Conservation (phyloP, 768 basidiomycete species). For the Lanmaoa rubissima region DNA sequence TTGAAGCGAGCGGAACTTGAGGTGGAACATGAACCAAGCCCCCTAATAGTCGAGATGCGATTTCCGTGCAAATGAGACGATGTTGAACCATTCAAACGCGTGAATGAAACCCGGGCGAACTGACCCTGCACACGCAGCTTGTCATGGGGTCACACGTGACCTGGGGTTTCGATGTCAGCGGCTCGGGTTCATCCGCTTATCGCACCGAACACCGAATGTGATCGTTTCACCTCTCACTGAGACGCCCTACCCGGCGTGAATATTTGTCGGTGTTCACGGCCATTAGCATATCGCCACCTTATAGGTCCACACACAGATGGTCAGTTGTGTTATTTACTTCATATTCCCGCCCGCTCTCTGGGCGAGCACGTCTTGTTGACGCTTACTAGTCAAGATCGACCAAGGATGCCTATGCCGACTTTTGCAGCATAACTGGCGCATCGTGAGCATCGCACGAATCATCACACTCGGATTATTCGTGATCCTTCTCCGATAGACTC, state of each 20-base stretch:
- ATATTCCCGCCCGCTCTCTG: neutral
- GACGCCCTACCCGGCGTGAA: neutral
- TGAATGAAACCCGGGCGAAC: neutral
- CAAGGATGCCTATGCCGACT: constrained; percentile 53
- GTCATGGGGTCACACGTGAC: constrained; percentile 16
- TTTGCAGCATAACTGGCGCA: constrained; percentile 65
- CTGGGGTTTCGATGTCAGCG: constrained; percentile 20
- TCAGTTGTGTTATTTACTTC: constrained; percentile 11
- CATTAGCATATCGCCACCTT: neutral
- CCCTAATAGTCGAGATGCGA: constrained; percentile 2
- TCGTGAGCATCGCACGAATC: constrained; percentile 47
- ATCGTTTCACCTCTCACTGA: neutral
- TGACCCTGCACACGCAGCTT: neutral
- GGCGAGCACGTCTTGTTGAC: neutral
- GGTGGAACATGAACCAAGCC: constrained; percentile 3
- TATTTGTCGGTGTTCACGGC: neutral
- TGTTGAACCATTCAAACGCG: neutral
- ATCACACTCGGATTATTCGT: neutral
- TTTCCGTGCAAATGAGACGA: neutral
- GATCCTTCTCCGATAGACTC: constrained; percentile 24
- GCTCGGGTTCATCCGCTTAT: constrained; percentile 22
- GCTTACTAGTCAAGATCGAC: constrained; percentile 22
- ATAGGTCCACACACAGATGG: constrained; percentile 15
- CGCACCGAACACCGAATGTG: neutral
- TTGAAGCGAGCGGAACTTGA: constrained; percentile 18